These are phyloP conservation scores for Russula vinacea DNA, from an alignment of 768 basidiomycete genomes.

Conservation along the genomic window DNA sequence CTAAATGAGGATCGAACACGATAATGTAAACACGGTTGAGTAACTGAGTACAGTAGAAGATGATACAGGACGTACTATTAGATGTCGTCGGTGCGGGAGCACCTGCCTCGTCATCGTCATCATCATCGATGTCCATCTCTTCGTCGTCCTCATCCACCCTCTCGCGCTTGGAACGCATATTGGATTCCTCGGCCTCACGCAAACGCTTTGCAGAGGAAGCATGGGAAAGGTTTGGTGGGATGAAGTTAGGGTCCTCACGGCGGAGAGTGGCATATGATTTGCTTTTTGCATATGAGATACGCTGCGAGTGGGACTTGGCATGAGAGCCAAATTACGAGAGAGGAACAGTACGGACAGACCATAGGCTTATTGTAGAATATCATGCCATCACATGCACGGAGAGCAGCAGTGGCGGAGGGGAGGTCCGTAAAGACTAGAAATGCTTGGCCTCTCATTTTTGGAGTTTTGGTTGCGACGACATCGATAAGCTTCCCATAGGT, in stretches of 20 bases:
- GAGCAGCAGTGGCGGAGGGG: constrained; percentile 83
- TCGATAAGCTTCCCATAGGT: constrained; percentile 94
- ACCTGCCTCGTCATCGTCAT: constrained; percentile 72
- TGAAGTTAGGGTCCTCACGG: constrained; percentile 76
- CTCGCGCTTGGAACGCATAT: constrained; percentile 55
- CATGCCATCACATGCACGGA: constrained; percentile 92
- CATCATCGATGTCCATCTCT: constrained; percentile 95
- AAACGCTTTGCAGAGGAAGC: constrained; percentile 57
- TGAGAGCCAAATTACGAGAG: constrained; percentile 24
- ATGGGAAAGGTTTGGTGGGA: constrained; percentile 66
- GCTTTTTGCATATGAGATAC: constrained; percentile 84
- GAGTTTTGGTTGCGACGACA: constrained; percentile 81
- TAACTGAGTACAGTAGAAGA: constrained; percentile 10
- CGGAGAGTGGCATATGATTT: constrained; percentile 84
- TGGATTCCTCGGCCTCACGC: constrained; percentile 58
- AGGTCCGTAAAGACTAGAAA: constrained; percentile 96
- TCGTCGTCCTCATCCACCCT: constrained; percentile 63
- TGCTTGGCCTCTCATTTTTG: constrained; percentile 89
- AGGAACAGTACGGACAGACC: constrained; percentile 48
- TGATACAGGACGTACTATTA: constrained; percentile 46
- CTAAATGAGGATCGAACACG: constrained; percentile 41
- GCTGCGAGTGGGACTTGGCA: constrained; percentile 45
- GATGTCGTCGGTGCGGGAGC: constrained; percentile 32
- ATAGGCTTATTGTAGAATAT: constrained; percentile 89
- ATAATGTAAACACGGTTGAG: constrained; percentile 13